Evolutionary conservation across 805 yeast species (phyloP).

Genomic region (Yamadazyma akitaensis): DNA sequence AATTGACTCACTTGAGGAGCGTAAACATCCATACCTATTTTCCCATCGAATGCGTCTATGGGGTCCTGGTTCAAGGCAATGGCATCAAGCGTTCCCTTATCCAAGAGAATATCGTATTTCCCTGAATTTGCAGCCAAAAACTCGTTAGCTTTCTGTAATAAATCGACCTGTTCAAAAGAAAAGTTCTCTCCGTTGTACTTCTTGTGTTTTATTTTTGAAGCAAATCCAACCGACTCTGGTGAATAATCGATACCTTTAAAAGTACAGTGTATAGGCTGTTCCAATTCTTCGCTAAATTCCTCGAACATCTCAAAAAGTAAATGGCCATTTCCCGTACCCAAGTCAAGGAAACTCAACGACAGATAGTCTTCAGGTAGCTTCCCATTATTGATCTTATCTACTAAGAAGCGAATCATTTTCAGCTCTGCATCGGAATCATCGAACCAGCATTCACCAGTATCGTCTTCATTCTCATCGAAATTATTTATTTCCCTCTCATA

Average conservation of each 20-base stretch:
- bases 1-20: conserved; percentile 55
- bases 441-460: conserved; percentile 97
- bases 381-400: conserved; percentile 42
- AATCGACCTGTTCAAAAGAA: conserved; percentile 68
- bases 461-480: conserved; percentile 69
- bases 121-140: conserved; percentile 35
- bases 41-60: conserved; percentile 40
- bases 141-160: conserved; percentile 42
- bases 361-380: conserved; percentile 22
- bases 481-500: conserved; percentile 71
- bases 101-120: conserved; percentile 72
- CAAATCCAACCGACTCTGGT: conserved; percentile 73
- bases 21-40: conserved; percentile 56
- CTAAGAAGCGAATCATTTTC: conserved; percentile 71
- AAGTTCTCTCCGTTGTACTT: conserved; percentile 34
- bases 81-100: conserved; percentile 96
- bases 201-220: conserved; percentile 51
- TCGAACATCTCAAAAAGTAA: conserved; percentile 65
- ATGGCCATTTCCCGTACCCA: conserved; percentile 98
- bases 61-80: conserved; percentile 75
- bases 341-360: conserved; percentile 55
- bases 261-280: conserved; percentile 11
- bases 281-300: conserved; percentile 50
- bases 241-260: conserved; percentile 82
- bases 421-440: conserved; percentile 91